Percentiles rank a stretch among this genome's conserved stretches.
These are phyloP conservation scores for Mortierella sp. DNA, from an alignment of 371 early-diverging fungal species.

Conservation along the genomic window DNA sequence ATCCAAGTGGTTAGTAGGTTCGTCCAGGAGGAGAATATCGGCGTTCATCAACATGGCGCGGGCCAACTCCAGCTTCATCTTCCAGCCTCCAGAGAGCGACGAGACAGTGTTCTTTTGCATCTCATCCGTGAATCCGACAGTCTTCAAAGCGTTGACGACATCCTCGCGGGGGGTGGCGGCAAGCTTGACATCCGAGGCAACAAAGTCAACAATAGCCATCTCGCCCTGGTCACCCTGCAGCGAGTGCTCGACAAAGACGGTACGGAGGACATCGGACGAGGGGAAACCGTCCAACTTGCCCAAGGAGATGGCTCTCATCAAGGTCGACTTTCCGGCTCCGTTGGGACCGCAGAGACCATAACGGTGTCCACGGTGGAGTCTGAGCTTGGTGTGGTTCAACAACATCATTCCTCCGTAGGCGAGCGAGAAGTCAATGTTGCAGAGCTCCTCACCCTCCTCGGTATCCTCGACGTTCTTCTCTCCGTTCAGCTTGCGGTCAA, in stretches of 20 bases:
- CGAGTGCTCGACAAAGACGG: slow-evolving; percentile 81
- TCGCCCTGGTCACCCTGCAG: slow-evolving; percentile 80
- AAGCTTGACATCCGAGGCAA: slow-evolving; percentile 66
- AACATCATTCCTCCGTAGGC: slow-evolving; percentile 90
- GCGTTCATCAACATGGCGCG: slow-evolving; percentile 86
- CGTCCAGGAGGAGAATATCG: slow-evolving; percentile 89
- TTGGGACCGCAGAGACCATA: slow-evolving; percentile 89
- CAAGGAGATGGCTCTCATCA: slow-evolving; percentile 83
- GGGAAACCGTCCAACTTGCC: slow-evolving; percentile 86
- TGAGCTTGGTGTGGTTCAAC: slow-evolving; percentile 82
- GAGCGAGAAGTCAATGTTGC: slow-evolving; percentile 81
- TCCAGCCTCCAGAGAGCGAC: slow-evolving; percentile 90
- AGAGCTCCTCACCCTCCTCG: slow-evolving; percentile 80
- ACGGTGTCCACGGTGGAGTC: slow-evolving; percentile 82
- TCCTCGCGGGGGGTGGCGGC: slow-evolving; percentile 62
- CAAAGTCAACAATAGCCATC: slow-evolving; percentile 74
- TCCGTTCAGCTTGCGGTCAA: slow-evolving; percentile 60
- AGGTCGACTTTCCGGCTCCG: slow-evolving; percentile 92
- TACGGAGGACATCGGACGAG: slow-evolving; percentile 74
- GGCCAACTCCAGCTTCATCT: slow-evolving; percentile 88
- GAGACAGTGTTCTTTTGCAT: slow-evolving; percentile 71
- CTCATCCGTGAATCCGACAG: slow-evolving; percentile 77
- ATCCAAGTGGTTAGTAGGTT: slow-evolving; percentile 95
- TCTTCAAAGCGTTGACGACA: slow-evolving; percentile 68
- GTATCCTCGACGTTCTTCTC: slow-evolving; percentile 61